phyloP scores from a whole-genome alignment of 106 monocot genomes.

The Hemerocallis citrina region DNA sequence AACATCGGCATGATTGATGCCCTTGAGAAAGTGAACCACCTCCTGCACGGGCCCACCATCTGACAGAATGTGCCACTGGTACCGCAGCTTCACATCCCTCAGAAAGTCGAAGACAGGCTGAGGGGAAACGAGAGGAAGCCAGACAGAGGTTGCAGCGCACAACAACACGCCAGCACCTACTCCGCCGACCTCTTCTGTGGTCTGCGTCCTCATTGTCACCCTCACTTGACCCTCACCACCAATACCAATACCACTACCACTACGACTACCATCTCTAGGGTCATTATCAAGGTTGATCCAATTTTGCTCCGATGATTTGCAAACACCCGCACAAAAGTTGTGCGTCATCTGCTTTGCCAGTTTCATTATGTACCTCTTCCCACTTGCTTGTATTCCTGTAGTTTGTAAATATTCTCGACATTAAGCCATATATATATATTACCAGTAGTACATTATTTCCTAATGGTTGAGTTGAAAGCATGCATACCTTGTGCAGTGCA shows the following conservation, averaged over 20 bases:
- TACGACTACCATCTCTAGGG: too few relatives aligned
- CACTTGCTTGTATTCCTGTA: slow-evolving; percentile 35
- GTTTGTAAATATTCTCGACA: too few relatives aligned
- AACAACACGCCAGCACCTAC: slow-evolving; percentile 60
- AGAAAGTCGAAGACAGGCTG: slow-evolving; percentile 55
- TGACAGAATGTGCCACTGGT: slow-evolving; percentile 73
- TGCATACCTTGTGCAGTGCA: not conserved
- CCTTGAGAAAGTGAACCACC: slow-evolving; percentile 63
- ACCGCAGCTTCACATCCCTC: slow-evolving; percentile 38
- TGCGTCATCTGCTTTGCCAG: slow-evolving; percentile 64
- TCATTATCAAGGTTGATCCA: slow-evolving; percentile 41
- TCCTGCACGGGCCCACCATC: slow-evolving; percentile 73
- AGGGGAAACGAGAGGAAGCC: slow-evolving; percentile 45
- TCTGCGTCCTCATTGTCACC: slow-evolving; percentile 58
- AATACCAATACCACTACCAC: not conserved
- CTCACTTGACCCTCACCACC: slow-evolving; percentile 47
- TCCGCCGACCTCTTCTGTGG: slow-evolving; percentile 47
- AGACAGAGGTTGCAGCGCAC: slow-evolving; percentile 53
- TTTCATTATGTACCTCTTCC: slow-evolving; percentile 62
- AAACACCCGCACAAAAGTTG: slow-evolving; percentile 66
- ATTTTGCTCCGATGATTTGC: slow-evolving; percentile 37
- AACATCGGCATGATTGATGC: slow-evolving; percentile 52
- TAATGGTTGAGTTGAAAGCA: too few relatives aligned
- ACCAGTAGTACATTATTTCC: not conserved
- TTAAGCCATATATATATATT: not conserved